Evolutionary conservation across 495 filamentous ascomycete species (phyloP).

Genomic region (Parmelia sp.): DNA sequence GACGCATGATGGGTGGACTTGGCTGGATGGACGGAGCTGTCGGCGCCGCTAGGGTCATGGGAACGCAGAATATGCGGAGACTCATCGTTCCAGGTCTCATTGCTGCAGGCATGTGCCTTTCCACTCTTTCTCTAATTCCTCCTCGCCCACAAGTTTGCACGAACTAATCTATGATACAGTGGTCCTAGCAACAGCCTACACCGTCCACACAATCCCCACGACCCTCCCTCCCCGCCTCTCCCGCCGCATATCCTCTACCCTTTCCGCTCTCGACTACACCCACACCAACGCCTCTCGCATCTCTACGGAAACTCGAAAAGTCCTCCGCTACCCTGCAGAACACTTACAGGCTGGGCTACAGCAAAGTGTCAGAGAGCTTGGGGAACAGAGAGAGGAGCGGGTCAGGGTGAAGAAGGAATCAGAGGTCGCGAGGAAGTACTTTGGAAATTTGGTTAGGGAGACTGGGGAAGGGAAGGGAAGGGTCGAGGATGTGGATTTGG

Average conservation of each 20-base stretch:
- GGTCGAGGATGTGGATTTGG: slow-evolving; percentile 78
- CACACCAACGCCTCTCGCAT: slow-evolving; percentile 83
- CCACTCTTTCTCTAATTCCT: slow-evolving; percentile 1
- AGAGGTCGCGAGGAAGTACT: slow-evolving; percentile 76
- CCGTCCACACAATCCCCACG: slow-evolving; percentile 76
- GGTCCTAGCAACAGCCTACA: slow-evolving; percentile 64
- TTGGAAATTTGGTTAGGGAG: slow-evolving; percentile 74
- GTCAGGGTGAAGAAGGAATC: slow-evolving; percentile 67
- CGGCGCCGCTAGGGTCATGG: slow-evolving; percentile 69
- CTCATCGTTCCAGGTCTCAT: slow-evolving; percentile 76
- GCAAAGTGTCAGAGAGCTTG: slow-evolving; percentile 75
- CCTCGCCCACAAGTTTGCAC: slow-evolving; percentile 1
- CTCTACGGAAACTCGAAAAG: slow-evolving; percentile 72
- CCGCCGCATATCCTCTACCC: slow-evolving; percentile 71
- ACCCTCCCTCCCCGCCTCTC: slow-evolving; percentile 84
- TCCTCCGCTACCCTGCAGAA: slow-evolving; percentile 76
- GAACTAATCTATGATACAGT: slow-evolving; percentile 45
- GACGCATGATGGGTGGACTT: slow-evolving; percentile 71
- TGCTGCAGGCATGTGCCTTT: slow-evolving; percentile 59
- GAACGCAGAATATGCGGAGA: slow-evolving; percentile 73
- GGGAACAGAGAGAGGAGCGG: slow-evolving; percentile 68
- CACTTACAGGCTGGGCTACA: slow-evolving; percentile 73
- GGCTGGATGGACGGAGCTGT: slow-evolving; percentile 85
- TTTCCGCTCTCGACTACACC: slow-evolving; percentile 80
- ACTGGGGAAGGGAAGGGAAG: slow-evolving; percentile 61